Evolutionary conservation across 2,329 filamentous ascomycete genomes (phyloP).

Genomic region (Botrytis elliptica): DNA sequence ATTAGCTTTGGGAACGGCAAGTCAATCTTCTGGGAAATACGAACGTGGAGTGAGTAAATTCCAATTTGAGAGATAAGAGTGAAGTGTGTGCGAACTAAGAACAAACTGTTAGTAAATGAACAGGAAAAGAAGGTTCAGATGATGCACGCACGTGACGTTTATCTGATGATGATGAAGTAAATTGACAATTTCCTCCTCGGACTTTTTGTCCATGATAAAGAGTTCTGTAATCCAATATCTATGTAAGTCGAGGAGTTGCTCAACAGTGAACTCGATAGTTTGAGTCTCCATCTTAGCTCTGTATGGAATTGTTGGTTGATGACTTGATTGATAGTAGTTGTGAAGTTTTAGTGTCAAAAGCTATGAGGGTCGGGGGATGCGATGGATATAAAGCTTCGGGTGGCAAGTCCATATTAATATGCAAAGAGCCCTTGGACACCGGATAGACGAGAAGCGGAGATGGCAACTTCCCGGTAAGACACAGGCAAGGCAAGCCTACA

Average conservation of each 20-base stretch:
- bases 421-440: constrained; percentile 2
- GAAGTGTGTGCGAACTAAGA: constrained; percentile 3
- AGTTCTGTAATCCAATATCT: constrained; percentile 23
- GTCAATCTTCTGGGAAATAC: neutral
- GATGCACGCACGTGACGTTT: constrained; percentile 12
- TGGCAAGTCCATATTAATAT: constrained; percentile 19
- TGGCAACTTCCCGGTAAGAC: constrained; percentile 19
- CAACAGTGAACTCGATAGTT: constrained; percentile 20
- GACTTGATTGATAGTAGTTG: neutral
- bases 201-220: constrained; percentile 15
- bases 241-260: constrained; percentile 21
- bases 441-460: constrained; percentile 12
- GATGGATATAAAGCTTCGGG: constrained; percentile 2
- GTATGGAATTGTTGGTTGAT: neutral
- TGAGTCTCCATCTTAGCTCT: constrained; percentile 18
- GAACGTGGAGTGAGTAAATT: constrained; percentile 18
- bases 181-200: constrained; percentile 22
- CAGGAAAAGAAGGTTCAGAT: neutral
- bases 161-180: constrained; percentile 20
- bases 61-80: constrained; percentile 17
- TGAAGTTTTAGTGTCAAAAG: constrained; percentile 8
- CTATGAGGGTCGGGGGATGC: neutral
- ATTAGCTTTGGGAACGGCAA: neutral
- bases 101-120: neutral
- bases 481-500: constrained; percentile 15